Conservation (phyloP, 495 filamentous ascomycete species). For the Neurospora pannonica region DNA sequence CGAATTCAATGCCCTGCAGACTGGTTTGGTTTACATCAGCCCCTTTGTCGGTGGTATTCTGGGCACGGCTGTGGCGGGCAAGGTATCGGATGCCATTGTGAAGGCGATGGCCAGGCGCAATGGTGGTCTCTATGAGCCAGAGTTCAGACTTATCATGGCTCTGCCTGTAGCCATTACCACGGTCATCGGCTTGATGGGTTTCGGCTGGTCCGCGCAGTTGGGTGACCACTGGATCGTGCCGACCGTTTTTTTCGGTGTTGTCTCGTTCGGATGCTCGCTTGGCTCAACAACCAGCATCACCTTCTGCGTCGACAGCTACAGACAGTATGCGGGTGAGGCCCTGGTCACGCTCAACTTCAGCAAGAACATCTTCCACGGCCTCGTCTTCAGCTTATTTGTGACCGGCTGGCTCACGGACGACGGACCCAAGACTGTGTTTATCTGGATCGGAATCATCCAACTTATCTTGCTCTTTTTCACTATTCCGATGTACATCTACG, state of each 20-base stretch:
- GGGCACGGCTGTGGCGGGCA: constrained; percentile 84
- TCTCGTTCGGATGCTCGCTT: constrained; percentile 88
- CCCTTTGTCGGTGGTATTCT: constrained; percentile 85
- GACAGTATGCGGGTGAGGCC: constrained; percentile 90
- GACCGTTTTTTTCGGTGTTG: constrained; percentile 82
- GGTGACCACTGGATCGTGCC: constrained; percentile 83
- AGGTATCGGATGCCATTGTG: constrained; percentile 77
- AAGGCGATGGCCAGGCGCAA: constrained; percentile 73
- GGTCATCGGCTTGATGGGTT: constrained; percentile 81
- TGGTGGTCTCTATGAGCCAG: constrained; percentile 88
- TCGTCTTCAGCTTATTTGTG: constrained; percentile 87
- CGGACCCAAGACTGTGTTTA: constrained; percentile 68
- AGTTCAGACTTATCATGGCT: constrained; percentile 90
- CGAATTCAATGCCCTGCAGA: constrained; percentile 68
- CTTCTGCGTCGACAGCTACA: constrained; percentile 87
- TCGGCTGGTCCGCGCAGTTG: constrained; percentile 76
- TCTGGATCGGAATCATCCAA: constrained; percentile 82
- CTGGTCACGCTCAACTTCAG: constrained; percentile 90
- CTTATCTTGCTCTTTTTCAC: constrained; percentile 62
- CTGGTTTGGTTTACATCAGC: constrained; percentile 81
- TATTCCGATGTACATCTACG: constrained; percentile 93
- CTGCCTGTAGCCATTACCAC: constrained; percentile 71
- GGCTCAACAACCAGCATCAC: constrained; percentile 93
- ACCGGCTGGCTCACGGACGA: constrained; percentile 70
- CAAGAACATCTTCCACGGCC: constrained; percentile 87